Conservation (phyloP, 139 green algal genomes). For the Picochlorum sp. region DNA sequence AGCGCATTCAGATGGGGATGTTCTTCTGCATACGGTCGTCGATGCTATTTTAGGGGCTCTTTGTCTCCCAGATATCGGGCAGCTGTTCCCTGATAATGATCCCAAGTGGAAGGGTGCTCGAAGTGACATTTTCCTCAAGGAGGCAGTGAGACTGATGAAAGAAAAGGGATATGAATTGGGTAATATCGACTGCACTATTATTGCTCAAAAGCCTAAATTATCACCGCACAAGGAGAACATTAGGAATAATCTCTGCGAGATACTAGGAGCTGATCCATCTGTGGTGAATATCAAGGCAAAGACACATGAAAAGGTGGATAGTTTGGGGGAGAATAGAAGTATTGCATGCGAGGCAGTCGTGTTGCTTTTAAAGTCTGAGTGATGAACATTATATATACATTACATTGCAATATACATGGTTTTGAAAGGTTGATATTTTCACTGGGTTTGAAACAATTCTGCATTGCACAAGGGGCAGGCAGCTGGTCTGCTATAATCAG, state of each 20-base stretch:
- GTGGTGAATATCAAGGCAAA: conserved; percentile 88
- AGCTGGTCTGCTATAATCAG: conserved; percentile 40
- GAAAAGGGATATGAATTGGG: conserved; percentile 53
- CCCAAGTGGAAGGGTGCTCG: conserved; percentile 90
- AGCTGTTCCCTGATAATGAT: conserved; percentile 98
- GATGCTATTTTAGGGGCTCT: conserved; percentile 95
- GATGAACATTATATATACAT: conserved; percentile 8
- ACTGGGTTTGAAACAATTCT: conserved; percentile 18
- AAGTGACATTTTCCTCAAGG: conserved; percentile 82
- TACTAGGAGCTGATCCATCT: conserved; percentile 64
- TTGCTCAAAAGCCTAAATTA: conserved; percentile 92
- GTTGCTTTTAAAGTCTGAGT: conserved; percentile 51
- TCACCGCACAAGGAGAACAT: conserved; percentile 94
- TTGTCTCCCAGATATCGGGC: conserved; percentile 92
- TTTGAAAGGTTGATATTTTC: too few species aligned
- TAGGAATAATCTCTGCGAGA: conserved; percentile 56
- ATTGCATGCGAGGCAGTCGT: conserved; percentile 92
- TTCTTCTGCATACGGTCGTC: conserved; percentile 48
- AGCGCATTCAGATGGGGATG: conserved; percentile 85
- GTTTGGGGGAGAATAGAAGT: conserved; percentile 90
- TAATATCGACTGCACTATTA: conserved; percentile 97
- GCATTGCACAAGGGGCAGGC: conserved; percentile 54
- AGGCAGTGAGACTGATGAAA: conserved; percentile 47
- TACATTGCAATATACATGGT: background rate
- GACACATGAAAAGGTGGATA: conserved; percentile 99